Evolutionary conservation across 805 yeast genomes (phyloP), one percentile per base, ranked within the genome.

Genomic region (Phaffomyces opuntiae): DNA sequence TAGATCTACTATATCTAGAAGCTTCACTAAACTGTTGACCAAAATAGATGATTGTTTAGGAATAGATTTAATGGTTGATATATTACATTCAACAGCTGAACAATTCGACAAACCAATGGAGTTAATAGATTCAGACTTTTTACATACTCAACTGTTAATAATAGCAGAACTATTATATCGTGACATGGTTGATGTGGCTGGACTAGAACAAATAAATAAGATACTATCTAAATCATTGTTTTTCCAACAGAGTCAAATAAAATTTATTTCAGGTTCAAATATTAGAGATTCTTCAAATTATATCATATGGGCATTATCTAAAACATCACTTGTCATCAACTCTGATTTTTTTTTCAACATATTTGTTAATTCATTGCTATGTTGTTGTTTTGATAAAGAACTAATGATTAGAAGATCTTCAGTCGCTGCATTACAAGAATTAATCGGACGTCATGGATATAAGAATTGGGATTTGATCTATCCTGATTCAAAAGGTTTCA

Each of bases 201-300:
- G 35, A 4, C 39, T 55, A 21, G 36, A 34, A 2, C 35, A 50
- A 1, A 43, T 63, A 3, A 36, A 42, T 1, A 38, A 38, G 1
- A 62, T 84, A 6, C 58, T 80, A 3, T 70, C 70, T 24, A 56
- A 52, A 16, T 69, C 80, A 0, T 61, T 83, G 4, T 79, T 74
- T 48, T 74, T 85, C 43, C 83, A 81, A 46, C 87, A 82, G 50
- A 66, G 69, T 27, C 63, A 73, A 39, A 55, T 78, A 7, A 74
- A 80, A 0, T 66, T 68, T 21, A 66, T 79, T 0, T 60, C 75
- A 7, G 95, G 95, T 0, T 64, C 75, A 2, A 87, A 82, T 53
- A 73, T 91, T 1, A 72, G 95, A 47, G 98, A 90, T 61, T 80
- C 96, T 0, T 79, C 91, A 0, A 85, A 95, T 61, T 90, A 84